These are phyloP conservation scores for Perilla frutescens DNA, from an alignment of 257 asterid species.

Conservation along the genomic window DNA sequence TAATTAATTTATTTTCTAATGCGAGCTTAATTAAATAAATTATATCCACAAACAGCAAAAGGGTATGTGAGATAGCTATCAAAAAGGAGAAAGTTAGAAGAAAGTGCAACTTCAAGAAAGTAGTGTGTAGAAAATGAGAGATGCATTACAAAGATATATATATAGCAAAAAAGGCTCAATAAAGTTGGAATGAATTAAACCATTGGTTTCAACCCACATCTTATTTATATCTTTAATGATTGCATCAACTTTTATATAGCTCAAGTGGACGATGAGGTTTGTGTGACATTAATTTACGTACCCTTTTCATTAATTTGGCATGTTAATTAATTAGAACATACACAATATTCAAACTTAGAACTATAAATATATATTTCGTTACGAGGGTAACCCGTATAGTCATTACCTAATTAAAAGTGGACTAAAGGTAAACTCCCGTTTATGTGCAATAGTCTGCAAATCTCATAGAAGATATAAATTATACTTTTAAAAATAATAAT, in stretches of 20 bases:
- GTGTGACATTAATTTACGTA: conserved; percentile 18
- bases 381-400: too few relatives aligned
- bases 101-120: conserved; percentile 21
- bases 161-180: conserved; percentile 11
- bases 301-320: too few relatives aligned
- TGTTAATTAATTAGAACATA: too few relatives aligned
- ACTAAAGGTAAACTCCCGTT: too few relatives aligned
- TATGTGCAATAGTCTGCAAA: too few relatives aligned
- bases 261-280: conserved; percentile 4
- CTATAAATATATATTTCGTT: too few relatives aligned
- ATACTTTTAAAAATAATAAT: too few relatives aligned
- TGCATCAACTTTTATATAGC: neutral
- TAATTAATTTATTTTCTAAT: neutral
- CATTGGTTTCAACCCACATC: neutral
- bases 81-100: neutral
- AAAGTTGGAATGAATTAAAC: neutral
- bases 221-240: neutral
- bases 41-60: conserved; percentile 21
- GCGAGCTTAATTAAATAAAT: neutral
- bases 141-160: conserved; percentile 1
- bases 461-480: too few relatives aligned
- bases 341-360: too few relatives aligned
- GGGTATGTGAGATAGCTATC: conserved; percentile 9
- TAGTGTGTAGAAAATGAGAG: conserved; percentile 15
- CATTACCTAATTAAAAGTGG: too few relatives aligned